Evolutionary conservation across 345 rosid genomes (phyloP).

Genomic region (Gossypium sturtianum): DNA sequence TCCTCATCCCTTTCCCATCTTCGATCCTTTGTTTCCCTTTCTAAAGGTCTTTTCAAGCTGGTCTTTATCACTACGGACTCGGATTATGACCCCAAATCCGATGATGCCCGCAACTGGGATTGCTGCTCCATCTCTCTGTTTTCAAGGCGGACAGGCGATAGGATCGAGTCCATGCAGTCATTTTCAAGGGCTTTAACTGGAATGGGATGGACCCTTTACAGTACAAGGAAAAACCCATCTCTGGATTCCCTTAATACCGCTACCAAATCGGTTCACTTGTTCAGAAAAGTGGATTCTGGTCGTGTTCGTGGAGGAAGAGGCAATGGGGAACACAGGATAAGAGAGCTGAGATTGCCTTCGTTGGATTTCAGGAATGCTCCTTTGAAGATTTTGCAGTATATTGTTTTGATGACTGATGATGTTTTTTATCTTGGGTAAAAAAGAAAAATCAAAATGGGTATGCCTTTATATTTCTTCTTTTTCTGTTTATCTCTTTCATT

Average conservation of each 20-base stretch:
- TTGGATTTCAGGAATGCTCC: slow-evolving; percentile 68
- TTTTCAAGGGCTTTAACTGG: slow-evolving; percentile 56
- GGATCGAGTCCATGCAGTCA: slow-evolving; percentile 57
- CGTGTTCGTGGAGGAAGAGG: slow-evolving; percentile 30
- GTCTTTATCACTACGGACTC: slow-evolving; percentile 26
- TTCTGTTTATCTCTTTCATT: too few species aligned
- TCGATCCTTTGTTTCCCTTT: slow-evolving; percentile 59
- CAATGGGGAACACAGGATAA: slow-evolving; percentile 40
- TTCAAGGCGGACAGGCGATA: slow-evolving; percentile 35
- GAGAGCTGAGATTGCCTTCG: slow-evolving; percentile 62
- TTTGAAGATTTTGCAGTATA: slow-evolving; percentile 63
- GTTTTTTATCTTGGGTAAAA: slow-evolving; percentile 53
- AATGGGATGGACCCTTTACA: slow-evolving; percentile 62
- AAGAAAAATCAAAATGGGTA: neutral
- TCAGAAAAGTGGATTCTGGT: slow-evolving; percentile 60
- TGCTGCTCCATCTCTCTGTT: slow-evolving; percentile 66
- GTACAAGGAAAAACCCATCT: slow-evolving; percentile 36
- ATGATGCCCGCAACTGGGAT: slow-evolving; percentile 45
- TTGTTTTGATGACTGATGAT: slow-evolving; percentile 47
- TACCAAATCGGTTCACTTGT: slow-evolving; percentile 35
- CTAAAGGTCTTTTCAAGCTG: slow-evolving; percentile 62
- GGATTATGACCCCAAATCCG: neutral
- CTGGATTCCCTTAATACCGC: slow-evolving; percentile 11
- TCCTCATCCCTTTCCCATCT: slow-evolving; percentile 50
- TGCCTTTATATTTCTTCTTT: neutral